Evolutionary conservation across 345 rosid genomes (phyloP), one percentile per base, ranked within the genome.

Genomic region (Heritiera fomes): DNA sequence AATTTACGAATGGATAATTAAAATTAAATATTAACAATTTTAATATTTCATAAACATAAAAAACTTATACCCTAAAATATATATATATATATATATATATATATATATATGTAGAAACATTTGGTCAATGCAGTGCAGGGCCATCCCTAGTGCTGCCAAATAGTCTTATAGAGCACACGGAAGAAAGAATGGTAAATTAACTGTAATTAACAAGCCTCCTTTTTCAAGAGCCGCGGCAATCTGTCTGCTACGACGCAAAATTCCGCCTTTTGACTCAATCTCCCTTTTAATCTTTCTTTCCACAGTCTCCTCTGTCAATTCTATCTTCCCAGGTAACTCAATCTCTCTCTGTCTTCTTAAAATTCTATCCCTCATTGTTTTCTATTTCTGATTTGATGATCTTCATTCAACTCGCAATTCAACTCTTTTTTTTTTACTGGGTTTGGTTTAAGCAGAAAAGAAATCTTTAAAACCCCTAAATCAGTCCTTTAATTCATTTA

Each of bases 381-480:
- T 53, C 0, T 53, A 53, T 40, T 40, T 8, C 4, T 28, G 43
- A 14, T 14, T 30, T 34, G 38, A 34, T 5, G 28, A 14, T 52
- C 28, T 61, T 46, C 17, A 47, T 52, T 64, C 49, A 32, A 64
- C 30, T 76, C 71, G 61, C 73, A 40, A 63, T 32, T 50, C 67
- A 50, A 28, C 23, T 17, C 2, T 6, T 14, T 55, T n/a, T n/a
- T 55, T 55, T n/a, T n/a, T 55, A 46, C 2, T 77, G 30, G 74
- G 20, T 15, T 49, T 18, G 1, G 40, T 67, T 49, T 9, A 8
- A 72, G 41, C 11, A 15, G 46, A 64, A 20, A 10, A 3, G 52
- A 62, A 52, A 18, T 32, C 20, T 32, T 53, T 75, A 28, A 49
- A 79, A 80, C 56, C 84, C 85, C 83, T 80, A 83, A 88, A 90